These are phyloP conservation scores for Penicillium cinerascens DNA, from an alignment of 495 filamentous ascomycete genomes.

Conservation along the genomic window DNA sequence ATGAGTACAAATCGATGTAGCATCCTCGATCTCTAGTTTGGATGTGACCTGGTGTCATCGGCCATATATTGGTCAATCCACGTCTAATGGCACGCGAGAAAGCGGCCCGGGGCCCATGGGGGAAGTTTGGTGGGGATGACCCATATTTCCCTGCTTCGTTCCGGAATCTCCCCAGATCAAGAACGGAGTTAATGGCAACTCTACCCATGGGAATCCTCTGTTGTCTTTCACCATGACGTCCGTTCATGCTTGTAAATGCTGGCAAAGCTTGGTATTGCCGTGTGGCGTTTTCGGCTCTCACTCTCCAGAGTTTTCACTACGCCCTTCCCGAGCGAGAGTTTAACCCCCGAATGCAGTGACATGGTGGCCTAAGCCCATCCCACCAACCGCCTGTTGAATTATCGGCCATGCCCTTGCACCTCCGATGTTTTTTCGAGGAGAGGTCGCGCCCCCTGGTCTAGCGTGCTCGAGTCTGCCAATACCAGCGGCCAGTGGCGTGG, in stretches of 20 bases:
- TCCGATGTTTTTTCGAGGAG: background rate
- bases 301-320: no score
- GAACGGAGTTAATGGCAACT: no score
- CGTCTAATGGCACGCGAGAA: background rate
- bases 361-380: background rate
- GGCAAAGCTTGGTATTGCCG: background rate
- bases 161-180: background rate
- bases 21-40: no score
- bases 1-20: no score
- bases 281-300: background rate
- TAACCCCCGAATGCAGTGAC: no score
- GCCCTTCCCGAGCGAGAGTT: no score
- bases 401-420: background rate
- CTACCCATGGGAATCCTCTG: no score
- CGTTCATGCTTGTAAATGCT: no score
- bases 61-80: background rate
- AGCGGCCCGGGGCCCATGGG: slow-evolving; percentile 29
- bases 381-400: background rate
- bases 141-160: background rate
- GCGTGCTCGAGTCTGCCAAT: slow-evolving; percentile 2
- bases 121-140: background rate
- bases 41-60: no score
- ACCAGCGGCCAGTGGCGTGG: background rate
- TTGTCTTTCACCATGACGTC: no score
- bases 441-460: slow-evolving; percentile 6